A percentile compares a stretch with the other conserved stretches of the same genome.
phyloP scores from a whole-genome alignment of 768 basidiomycete genomes.

The Mycena belliarum region DNA sequence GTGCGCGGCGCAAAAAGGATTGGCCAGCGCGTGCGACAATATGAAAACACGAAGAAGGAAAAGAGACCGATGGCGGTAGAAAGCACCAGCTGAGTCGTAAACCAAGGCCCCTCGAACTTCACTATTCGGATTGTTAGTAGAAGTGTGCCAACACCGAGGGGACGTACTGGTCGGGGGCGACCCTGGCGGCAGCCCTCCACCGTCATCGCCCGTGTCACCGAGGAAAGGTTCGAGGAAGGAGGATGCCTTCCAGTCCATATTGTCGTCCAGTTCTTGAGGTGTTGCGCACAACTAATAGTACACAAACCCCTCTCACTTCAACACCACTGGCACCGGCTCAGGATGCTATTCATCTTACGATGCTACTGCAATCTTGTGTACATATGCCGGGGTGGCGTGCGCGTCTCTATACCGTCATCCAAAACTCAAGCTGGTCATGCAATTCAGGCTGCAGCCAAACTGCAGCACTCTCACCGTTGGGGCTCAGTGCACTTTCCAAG shows the following conservation, averaged over 20 bases:
- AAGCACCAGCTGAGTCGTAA: conserved; percentile 84
- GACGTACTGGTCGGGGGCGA: conserved; percentile 63
- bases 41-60: conserved; percentile 88
- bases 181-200: conserved; percentile 56
- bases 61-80: conserved; percentile 74
- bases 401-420: too few species aligned
- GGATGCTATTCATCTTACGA: too few species aligned
- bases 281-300: background rate
- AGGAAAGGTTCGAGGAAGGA: conserved; percentile 25
- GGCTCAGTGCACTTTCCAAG: too few species aligned
- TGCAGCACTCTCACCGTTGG: too few species aligned
- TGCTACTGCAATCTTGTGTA: too few species aligned
- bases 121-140: conserved; percentile 38
- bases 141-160: background rate
- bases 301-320: conserved; percentile 12
- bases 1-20: conserved; percentile 91
- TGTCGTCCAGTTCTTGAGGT: conserved; percentile 1
- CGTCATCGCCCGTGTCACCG: conserved; percentile 33
- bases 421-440: too few species aligned
- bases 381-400: too few species aligned
- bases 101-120: conserved; percentile 93
- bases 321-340: too few species aligned
- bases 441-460: too few species aligned
- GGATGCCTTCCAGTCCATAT: conserved; percentile 16
- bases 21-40: conserved; percentile 85